Evolutionary conservation across 2,329 filamentous ascomycete species (phyloP).

Genomic region (Chrysoporthe deuterocubensis): DNA sequence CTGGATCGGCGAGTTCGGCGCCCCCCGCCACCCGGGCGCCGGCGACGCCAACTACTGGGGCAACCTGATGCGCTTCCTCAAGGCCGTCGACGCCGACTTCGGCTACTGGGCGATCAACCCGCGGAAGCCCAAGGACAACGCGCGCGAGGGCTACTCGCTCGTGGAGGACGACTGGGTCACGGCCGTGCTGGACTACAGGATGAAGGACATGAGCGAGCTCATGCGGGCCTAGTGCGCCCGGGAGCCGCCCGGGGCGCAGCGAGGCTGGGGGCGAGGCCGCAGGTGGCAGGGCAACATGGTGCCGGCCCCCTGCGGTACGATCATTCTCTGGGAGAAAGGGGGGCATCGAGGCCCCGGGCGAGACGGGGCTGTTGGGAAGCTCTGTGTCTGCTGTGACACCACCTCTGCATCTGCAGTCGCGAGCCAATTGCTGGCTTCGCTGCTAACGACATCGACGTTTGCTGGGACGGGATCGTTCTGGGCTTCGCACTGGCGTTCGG

Average conservation of each 20-base stretch:
- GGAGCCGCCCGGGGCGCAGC: conserved; percentile 9
- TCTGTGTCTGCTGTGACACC: neutral
- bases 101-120: conserved; percentile 74
- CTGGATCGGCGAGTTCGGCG: conserved; percentile 72
- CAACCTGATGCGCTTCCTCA: conserved; percentile 64
- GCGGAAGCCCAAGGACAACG: conserved; percentile 62
- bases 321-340: neutral
- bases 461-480: neutral
- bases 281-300: neutral
- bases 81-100: conserved; percentile 64
- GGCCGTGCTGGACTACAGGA: conserved; percentile 63
- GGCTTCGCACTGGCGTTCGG: conserved; percentile 1
- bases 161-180: conserved; percentile 68
- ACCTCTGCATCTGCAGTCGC: neutral
- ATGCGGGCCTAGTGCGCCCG: conserved; percentile 41
- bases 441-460: neutral
- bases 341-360: neutral
- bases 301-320: too few relatives aligned
- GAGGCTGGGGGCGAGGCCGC: neutral
- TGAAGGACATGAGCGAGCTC: conserved; percentile 63
- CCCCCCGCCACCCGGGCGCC: conserved; percentile 54
- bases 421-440: neutral
- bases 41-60: conserved; percentile 69
- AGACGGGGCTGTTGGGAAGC: neutral
- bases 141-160: conserved; percentile 63